Percentiles rank a stretch among this genome's conserved stretches.
phyloP scores from a whole-genome alignment of 1,139 yeast genomes.

The Yamadazyma dendronema region DNA sequence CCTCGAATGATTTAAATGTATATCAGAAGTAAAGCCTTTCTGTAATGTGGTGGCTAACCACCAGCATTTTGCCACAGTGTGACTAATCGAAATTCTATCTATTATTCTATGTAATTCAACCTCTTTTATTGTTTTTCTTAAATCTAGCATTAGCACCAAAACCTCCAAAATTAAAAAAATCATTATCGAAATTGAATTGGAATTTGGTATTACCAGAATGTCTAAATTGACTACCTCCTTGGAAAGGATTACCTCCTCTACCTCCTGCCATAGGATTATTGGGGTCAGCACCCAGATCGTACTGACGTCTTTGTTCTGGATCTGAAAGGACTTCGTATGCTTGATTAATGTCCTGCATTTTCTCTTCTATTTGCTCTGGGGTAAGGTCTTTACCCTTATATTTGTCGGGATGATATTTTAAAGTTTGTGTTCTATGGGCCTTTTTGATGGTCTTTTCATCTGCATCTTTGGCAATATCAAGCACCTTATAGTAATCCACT shows the following conservation, averaged over 20 bases:
- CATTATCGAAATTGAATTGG: conserved; percentile 13
- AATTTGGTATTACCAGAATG: conserved; percentile 11
- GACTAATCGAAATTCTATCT: not conserved
- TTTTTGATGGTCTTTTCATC: conserved; percentile 71
- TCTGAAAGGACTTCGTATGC: conserved; percentile 87
- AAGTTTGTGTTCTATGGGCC: conserved; percentile 77
- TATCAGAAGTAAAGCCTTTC: no score
- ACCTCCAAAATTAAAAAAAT: conserved; percentile 20
- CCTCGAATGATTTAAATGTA: no score
- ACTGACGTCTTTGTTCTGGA: conserved; percentile 59
- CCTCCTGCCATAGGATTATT: conserved; percentile 38
- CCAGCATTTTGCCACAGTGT: no score
- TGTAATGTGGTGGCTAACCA: no score
- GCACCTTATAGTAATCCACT: conserved; percentile 77
- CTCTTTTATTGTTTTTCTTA: conserved; percentile 16
- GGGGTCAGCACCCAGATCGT: conserved; percentile 68
- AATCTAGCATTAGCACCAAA: conserved; percentile 18
- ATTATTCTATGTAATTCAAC: not conserved
- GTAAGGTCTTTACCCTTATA: conserved; percentile 63
- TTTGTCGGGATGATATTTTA: conserved; percentile 90
- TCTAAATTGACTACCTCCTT: conserved; percentile 6
- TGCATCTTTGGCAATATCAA: conserved; percentile 69
- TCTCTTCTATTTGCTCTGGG: conserved; percentile 71
- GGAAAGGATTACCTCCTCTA: conserved; percentile 26
- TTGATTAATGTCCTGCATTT: conserved; percentile 90